Percentiles rank a stretch among this genome's conserved stretches.
These are phyloP conservation scores for Kappamyces sp. DNA, from an alignment of 192 early-diverging fungal genomes.

Conservation along the genomic window DNA sequence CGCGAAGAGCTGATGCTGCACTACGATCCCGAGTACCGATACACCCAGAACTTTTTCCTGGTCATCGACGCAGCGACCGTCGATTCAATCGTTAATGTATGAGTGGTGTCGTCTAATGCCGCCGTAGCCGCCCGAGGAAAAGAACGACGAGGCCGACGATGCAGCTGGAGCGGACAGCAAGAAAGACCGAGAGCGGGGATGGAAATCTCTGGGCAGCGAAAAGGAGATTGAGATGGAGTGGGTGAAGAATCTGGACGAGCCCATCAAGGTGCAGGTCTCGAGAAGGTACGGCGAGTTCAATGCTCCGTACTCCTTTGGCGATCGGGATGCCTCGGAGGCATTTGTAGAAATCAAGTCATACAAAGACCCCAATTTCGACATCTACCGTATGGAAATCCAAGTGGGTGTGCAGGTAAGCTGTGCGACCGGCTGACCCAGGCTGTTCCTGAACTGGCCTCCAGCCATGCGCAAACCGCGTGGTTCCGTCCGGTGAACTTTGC, in stretches of 20 bases:
- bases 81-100: constrained; percentile 37
- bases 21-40: constrained; percentile 48
- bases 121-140: constrained; percentile 17
- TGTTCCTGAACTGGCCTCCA: constrained; percentile 37
- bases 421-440: constrained; percentile 21
- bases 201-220: constrained; percentile 55
- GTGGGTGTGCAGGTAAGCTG: constrained; percentile 34
- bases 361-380: constrained; percentile 47
- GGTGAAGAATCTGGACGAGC: constrained; percentile 28
- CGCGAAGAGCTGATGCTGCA: constrained; percentile 51
- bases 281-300: constrained; percentile 41
- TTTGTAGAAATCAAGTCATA: constrained; percentile 44
- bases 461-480: constrained; percentile 45
- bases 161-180: constrained; percentile 19
- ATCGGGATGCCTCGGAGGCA: constrained; percentile 46
- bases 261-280: constrained; percentile 42
- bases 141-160: constrained; percentile 17
- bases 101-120: not conserved
- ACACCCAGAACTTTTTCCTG: constrained; percentile 57
- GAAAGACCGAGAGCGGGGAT: constrained; percentile 31
- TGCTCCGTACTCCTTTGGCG: constrained; percentile 41
- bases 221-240: constrained; percentile 54
- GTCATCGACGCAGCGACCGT: constrained; percentile 35
- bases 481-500: constrained; percentile 44
- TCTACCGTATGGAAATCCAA: constrained; percentile 41